Base-by-base conservation (phyloP, 176 grass and related monocot genomes). In the Oropetium thomaeum region DNA sequence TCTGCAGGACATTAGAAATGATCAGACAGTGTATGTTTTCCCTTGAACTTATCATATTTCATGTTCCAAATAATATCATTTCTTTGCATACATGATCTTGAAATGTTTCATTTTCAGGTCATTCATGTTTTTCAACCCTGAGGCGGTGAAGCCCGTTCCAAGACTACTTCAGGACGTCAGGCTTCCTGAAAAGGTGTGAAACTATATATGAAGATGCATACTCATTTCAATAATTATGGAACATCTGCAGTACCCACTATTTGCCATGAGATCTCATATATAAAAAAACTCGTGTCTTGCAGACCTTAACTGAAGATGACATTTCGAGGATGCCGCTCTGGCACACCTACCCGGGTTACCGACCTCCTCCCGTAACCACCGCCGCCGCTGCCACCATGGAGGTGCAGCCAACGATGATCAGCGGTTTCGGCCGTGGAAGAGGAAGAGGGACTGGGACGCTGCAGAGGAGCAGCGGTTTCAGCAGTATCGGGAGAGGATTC, bases 91-190 rank as follows among this genome's bases (percentile, higher is more conserved):
- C 14, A 59, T 47, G 11, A 13, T 78, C 23, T 27, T 51, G 2
- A 27, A 27, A 8, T 68, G 14, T 30, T 73, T 53, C 74, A 87
- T 9, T 30, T 73, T 53, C 74, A 87, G 85, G 45, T 87, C 85
- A 43, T 70, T 58, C 5, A 3, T 10, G 15, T 87, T 87, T 28
- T 79, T 43, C 41, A 87, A 87, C 16, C 80, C 80, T 7, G 80
- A 87, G 12, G 10, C 10, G 1, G 27, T 22, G 27, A 69, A 62
- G 27, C 53, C 44, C 8, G 13, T 73, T 3, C 64, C 79, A 67
- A 61, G 68, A n/a, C 61, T 79, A 4, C 85, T 79, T 2, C 68
- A 79, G 19, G 16, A 74, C 73, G 80, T 79, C 33, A 29, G 7
- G 10, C 1, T 79, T 8, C 85, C 68, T 23, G 62, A 83, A 12